phyloP scores from a whole-genome alignment of 257 asterid genomes.

The Capsicum pubescens region DNA sequence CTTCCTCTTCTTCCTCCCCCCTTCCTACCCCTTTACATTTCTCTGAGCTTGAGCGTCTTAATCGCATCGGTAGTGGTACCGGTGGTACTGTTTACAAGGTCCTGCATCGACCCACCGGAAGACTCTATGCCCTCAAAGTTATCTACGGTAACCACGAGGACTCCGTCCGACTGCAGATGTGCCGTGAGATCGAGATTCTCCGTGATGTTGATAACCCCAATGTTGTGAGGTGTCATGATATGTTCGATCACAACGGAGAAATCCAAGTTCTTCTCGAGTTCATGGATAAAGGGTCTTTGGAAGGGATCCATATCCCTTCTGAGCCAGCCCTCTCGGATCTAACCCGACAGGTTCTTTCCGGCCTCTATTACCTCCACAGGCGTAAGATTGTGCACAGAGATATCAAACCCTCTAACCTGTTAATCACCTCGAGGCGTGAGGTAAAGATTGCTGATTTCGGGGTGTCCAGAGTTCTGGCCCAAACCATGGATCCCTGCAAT shows the following conservation, averaged over 20 bases:
- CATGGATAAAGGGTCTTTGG: slow-evolving; percentile 85
- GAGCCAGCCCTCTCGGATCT: slow-evolving; percentile 70
- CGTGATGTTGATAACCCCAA: slow-evolving; percentile 81
- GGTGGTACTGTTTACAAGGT: slow-evolving; percentile 96
- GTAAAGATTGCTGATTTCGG: slow-evolving; percentile 90
- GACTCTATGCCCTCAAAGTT: slow-evolving; percentile 72
- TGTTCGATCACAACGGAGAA: slow-evolving; percentile 80
- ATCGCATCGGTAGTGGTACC: slow-evolving; percentile 87
- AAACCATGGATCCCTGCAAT: slow-evolving; percentile 92
- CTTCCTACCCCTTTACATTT: slow-evolving; percentile 46
- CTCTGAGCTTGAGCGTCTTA: slow-evolving; percentile 76
- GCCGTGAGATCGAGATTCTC: slow-evolving; percentile 93
- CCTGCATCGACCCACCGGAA: slow-evolving; percentile 72
- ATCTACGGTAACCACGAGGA: slow-evolving; percentile 88
- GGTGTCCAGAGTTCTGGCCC: slow-evolving; percentile 71
- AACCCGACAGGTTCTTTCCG: slow-evolving; percentile 76
- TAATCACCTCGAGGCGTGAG: slow-evolving; percentile 58
- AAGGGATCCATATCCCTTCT: slow-evolving; percentile 58
- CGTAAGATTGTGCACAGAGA: slow-evolving; percentile 89
- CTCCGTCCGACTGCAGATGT: slow-evolving; percentile 72
- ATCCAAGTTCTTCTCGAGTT: slow-evolving; percentile 78
- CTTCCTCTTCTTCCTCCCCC: slow-evolving; percentile 35
- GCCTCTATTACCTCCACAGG: slow-evolving; percentile 68
- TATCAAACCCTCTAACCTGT: slow-evolving; percentile 80
- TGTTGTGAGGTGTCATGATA: slow-evolving; percentile 76